Evolutionary conservation across 2,329 filamentous ascomycete genomes (phyloP).

Genomic region (Myriangium duriaei): DNA sequence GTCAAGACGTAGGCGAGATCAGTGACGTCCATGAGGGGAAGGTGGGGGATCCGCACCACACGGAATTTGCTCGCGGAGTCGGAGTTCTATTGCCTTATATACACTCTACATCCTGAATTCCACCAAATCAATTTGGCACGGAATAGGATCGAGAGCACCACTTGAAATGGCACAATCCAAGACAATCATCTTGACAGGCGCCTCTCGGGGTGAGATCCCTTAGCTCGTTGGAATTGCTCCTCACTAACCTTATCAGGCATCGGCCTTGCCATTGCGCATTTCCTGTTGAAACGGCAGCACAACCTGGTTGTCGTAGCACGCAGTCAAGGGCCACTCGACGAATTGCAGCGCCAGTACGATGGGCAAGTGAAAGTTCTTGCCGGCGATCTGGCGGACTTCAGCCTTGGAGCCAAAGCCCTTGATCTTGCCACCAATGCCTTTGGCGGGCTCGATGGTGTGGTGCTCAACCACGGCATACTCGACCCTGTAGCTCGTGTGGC

Average conservation of each 20-base stretch:
- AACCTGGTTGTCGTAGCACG: slow-evolving; percentile 47
- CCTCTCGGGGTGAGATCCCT: slow-evolving; percentile 41
- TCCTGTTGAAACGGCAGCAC: slow-evolving; percentile 43
- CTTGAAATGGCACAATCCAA: too few species aligned
- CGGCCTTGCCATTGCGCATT: slow-evolving; percentile 47
- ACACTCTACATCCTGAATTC: too few species aligned
- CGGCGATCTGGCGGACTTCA: slow-evolving; percentile 45
- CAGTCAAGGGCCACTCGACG: slow-evolving; percentile 39
- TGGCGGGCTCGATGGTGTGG: slow-evolving; percentile 64
- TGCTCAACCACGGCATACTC: slow-evolving; percentile 79
- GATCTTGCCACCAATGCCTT: slow-evolving; percentile 51
- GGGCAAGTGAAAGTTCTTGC: slow-evolving; percentile 43
- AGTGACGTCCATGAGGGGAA: too few species aligned
- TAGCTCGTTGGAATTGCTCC: neutral
- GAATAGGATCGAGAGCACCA: too few species aligned
- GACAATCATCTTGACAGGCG: slow-evolving; percentile 46
- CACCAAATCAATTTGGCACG: too few species aligned
- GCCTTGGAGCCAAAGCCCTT: slow-evolving; percentile 48
- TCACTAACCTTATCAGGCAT: slow-evolving; percentile 35
- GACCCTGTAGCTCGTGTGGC: slow-evolving; percentile 61
- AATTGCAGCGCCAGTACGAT: slow-evolving; percentile 41
- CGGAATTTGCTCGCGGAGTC: too few species aligned
- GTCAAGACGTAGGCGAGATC: too few species aligned
- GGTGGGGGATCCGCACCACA: too few species aligned
- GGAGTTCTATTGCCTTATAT: too few species aligned